phyloP scores from a whole-genome alignment of 31 red algal species.

The Bonnemaisonia californica region DNA sequence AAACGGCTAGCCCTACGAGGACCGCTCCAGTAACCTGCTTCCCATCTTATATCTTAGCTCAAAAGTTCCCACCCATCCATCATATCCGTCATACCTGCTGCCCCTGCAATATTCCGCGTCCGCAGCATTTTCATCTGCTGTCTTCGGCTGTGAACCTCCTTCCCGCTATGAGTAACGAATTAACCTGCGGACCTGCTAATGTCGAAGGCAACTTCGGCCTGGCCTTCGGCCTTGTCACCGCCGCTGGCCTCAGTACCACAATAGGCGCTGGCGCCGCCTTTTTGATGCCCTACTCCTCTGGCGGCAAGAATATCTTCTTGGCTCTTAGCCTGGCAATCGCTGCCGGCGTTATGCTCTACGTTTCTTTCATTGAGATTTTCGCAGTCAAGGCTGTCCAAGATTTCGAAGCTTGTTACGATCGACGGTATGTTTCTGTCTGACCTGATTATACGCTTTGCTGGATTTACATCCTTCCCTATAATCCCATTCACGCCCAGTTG shows the following conservation, averaged over 20 bases:
- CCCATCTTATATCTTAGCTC: no score
- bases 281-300: constrained; percentile 47
- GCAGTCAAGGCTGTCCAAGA: constrained; percentile 50
- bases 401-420: constrained; percentile 51
- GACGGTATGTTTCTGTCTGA: constrained; percentile 31
- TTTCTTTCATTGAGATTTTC: constrained; percentile 91
- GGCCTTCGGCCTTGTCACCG: constrained; percentile 81
- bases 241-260: constrained; percentile 74
- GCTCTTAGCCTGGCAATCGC: constrained; percentile 65
- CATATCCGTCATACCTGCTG: no score
- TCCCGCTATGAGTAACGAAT: background rate
- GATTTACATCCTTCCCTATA: constrained; percentile 4
- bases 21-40: no score
- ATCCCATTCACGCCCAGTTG: background rate
- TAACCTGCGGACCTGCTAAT: constrained; percentile 23
- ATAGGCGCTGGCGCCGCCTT: constrained; percentile 77
- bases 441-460: background rate
- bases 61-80: no score
- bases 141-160: no score
- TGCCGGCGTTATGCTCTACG: constrained; percentile 88
- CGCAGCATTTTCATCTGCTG: no score
- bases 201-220: constrained; percentile 65
- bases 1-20: no score
- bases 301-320: constrained; percentile 51
- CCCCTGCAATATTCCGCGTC: no score